A percentile compares a stretch with the other conserved stretches of the same genome.
These are phyloP conservation scores for Vitis hybrid DNA, from an alignment of 177 flowering plant species.

Conservation along the genomic window DNA sequence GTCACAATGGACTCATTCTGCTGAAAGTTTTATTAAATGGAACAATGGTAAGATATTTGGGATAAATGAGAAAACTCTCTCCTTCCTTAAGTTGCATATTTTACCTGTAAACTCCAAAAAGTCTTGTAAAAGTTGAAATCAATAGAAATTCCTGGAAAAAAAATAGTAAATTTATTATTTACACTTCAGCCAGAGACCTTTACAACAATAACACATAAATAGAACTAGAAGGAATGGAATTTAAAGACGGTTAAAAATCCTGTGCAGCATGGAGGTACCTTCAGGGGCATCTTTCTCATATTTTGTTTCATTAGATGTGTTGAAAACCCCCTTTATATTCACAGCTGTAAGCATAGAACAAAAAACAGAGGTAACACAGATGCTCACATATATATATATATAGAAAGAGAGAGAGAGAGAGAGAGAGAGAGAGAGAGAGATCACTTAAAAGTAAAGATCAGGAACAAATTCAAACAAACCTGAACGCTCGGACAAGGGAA, in stretches of 20 bases:
- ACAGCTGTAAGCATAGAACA: slow-evolving; percentile 61
- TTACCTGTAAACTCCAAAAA: slow-evolving; percentile 99
- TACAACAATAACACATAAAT: neutral
- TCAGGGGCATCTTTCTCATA: slow-evolving; percentile 94
- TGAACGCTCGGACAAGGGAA: slow-evolving; percentile 97
- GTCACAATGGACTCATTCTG: no score
- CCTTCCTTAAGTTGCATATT: slow-evolving; percentile 2
- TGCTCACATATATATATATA: neutral
- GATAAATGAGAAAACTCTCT: neutral
- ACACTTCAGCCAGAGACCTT: neutral
- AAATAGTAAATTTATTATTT: neutral
- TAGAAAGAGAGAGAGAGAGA: neutral
- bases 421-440: neutral
- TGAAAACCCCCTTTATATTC: slow-evolving; percentile 97
- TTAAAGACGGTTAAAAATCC: slow-evolving; percentile 1
- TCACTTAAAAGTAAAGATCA: neutral
- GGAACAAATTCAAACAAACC: slow-evolving; percentile 37
- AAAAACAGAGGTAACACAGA: slow-evolving; percentile 6
- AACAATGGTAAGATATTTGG: neutral
- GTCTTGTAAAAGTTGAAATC: slow-evolving; percentile 99
- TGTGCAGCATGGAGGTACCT: slow-evolving; percentile 39
- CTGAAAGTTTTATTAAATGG: no score
- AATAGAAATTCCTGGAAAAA: slow-evolving; percentile 67
- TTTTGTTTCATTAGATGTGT: slow-evolving; percentile 93
- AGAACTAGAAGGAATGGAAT: neutral